Base-by-base conservation (phyloP, 108 stramenopile species). In the Pseudonitzschia multiseries region DNA sequence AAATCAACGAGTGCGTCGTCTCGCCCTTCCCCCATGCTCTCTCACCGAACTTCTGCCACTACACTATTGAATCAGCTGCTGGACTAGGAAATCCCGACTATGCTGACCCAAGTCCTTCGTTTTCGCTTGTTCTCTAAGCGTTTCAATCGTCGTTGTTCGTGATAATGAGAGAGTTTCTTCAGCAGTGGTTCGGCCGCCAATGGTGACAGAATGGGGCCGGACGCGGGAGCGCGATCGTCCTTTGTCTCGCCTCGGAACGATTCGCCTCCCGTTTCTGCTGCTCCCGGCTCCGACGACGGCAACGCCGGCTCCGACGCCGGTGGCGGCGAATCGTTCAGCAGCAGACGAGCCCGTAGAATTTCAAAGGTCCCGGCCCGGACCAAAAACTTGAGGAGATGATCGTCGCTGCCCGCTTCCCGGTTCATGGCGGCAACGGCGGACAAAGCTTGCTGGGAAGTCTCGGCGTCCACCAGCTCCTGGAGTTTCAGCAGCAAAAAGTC, bases 391-490 rank as follows among this genome's bases (percentile, higher is more conserved):
- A 77, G 61, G 0, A 70, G 46, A 0, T 42, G 44, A 10, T 66
- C 59, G 59, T 78, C 77, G 33, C 68, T 66, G 14, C 33, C 29
- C 24, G 67, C 41, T 9, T 56, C 71, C 6, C 59, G 63, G 46
- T 72, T 42, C 50, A 78, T 78, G 18, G 71, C 71, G 29, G 31
- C 24, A n/a, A 78, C 17, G 8, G 77, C 77, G 0, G 32, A 15
- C 22, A 56, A 57, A 4, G 77, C 77, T 20, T 61, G 54, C 59
- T 72, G 17, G 43, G 66, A 24, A 2, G 71, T 70, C 33, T 68
- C 26, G 17, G 77, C 66, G 62, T 78, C 77, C 71, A 65, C 77
- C 57, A 78, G 48, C 41, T 78, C 77, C 72, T 78, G 77, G 15
- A 78, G 50, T 53, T 72, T 68, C 44, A 72, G n/a, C 67, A 78